These are phyloP conservation scores for Digitaria exilis DNA, from an alignment of 202 grass and related monocot species.

Conservation along the genomic window DNA sequence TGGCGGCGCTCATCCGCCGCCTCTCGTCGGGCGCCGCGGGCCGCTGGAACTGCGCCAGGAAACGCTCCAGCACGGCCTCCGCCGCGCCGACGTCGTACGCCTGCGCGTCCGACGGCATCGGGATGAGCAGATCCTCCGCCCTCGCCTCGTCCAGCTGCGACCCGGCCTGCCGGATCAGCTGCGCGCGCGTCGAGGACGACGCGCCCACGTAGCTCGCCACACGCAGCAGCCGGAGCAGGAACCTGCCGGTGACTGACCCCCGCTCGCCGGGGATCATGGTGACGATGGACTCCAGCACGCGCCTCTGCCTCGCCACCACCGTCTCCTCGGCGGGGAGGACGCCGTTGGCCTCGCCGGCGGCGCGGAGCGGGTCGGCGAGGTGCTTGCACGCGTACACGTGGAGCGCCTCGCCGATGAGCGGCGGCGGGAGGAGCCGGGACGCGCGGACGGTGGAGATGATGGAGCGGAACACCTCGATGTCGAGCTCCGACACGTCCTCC, in stretches of 20 bases:
- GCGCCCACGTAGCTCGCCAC: slow-evolving; percentile 63
- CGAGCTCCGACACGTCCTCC: slow-evolving; percentile 89
- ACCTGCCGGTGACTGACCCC: slow-evolving; percentile 67
- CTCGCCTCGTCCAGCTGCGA: slow-evolving; percentile 71
- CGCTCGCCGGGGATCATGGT: slow-evolving; percentile 72
- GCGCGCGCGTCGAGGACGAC: slow-evolving; percentile 76
- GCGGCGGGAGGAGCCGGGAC: slow-evolving; percentile 50
- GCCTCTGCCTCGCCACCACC: slow-evolving; percentile 56
- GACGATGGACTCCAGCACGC: slow-evolving; percentile 79
- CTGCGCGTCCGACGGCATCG: slow-evolving; percentile 45
- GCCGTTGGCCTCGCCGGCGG: background rate
- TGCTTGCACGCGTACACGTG: slow-evolving; percentile 91
- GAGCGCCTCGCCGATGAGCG: slow-evolving; percentile 83
- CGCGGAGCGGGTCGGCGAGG: slow-evolving; percentile 54
- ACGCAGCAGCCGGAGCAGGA: slow-evolving; percentile 73
- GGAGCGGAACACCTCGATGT: slow-evolving; percentile 81
- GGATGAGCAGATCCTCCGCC: slow-evolving; percentile 70
- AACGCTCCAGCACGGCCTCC: slow-evolving; percentile 73
- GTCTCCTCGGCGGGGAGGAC: slow-evolving; percentile 39
- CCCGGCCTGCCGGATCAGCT: slow-evolving; percentile 67
- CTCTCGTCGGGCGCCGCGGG: slow-evolving; percentile 37
- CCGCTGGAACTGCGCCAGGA: slow-evolving; percentile 61
- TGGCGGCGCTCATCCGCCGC: slow-evolving; percentile 43
- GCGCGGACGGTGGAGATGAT: slow-evolving; percentile 74
- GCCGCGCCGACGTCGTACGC: slow-evolving; percentile 70